Conservation (phyloP, 225 moss, liverwort and hornwort species). For the Physcomitrellopsis africana region DNA sequence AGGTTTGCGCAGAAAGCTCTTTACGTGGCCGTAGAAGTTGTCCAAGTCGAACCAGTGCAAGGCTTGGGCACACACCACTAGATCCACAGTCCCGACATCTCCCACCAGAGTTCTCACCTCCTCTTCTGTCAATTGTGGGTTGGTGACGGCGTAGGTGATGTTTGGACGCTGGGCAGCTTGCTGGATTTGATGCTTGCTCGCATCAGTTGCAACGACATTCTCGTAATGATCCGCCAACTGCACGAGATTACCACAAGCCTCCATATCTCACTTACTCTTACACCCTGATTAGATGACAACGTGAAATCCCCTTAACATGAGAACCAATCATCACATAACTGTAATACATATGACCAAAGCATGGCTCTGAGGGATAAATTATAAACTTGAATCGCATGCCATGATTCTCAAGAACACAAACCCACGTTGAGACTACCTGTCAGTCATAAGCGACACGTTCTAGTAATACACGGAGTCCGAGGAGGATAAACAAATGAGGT, state of each 20-base stretch:
- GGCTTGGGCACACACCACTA: slow-evolving; percentile 67
- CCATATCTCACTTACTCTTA: neutral
- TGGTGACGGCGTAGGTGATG: slow-evolving; percentile 49
- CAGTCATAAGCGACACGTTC: neutral
- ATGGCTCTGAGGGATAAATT: too few species aligned
- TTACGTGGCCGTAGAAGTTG: slow-evolving; percentile 55
- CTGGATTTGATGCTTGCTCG: slow-evolving; percentile 54
- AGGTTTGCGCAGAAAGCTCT: slow-evolving; percentile 43
- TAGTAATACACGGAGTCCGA: neutral
- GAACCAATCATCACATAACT: neutral
- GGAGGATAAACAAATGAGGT: neutral
- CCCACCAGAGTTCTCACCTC: slow-evolving; percentile 51
- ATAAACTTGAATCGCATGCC: too few species aligned
- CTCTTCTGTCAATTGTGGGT: slow-evolving; percentile 37
- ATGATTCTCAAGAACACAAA: too few species aligned
- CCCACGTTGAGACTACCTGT: neutral
- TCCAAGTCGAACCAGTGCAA: slow-evolving; percentile 78
- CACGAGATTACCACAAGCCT: slow-evolving; percentile 4
- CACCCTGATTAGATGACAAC: neutral
- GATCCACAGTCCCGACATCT: slow-evolving; percentile 55
- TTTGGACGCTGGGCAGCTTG: slow-evolving; percentile 50
- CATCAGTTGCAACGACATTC: slow-evolving; percentile 68
- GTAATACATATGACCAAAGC: neutral
- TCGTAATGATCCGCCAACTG: slow-evolving; percentile 63
- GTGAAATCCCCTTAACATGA: neutral